Evolutionary conservation across 495 filamentous ascomycete genomes (phyloP), one percentile per base, ranked within the genome.

Genomic region (Neurospora cerealis): DNA sequence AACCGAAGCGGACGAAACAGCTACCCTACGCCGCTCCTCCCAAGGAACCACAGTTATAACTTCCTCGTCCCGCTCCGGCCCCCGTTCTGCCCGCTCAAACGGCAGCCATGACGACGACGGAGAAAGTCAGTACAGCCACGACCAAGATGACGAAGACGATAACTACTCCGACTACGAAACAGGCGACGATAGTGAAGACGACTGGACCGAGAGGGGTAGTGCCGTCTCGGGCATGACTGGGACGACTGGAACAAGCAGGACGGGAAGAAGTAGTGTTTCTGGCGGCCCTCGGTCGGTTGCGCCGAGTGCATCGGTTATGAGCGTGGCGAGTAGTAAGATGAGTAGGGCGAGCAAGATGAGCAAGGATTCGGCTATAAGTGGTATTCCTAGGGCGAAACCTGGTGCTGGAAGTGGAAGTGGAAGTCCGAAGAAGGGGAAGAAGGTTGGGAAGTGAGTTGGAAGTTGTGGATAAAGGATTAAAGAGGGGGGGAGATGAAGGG

Each of bases 31-130:
- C 21, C 71, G 79, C 46, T 78, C 79, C 5, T 83, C 80, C 72
- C 72, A 78, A 0, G 82, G 79, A 0, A 85, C 83, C 69, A 87
- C 84, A 44, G 83, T 87, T 48, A 82, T 86, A 76, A 92, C 91
- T 11, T 89, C 91, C 75, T 90, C 91, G 19, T 66, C 54, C 3
- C 24, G 28, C 13, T 66, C 54, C 15, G 54, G 48, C 13, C 38
- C 38, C 9, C 48, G 48, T 6, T 60, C 48, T 28, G 48, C 21
- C 1, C 54, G 54, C 13, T 66, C 54, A 34, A 34, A 36, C 7
- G 28, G 15, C 3, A 66, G 54, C 6, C 54, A 66, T 4, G 15
- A 62, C 15, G 28, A 32, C 24, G 48, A 66, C 24, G 15, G 6
- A 8, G 54, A 66, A 66, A 66, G 54, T 15, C 54, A 66, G 7